Conservation (phyloP, 202 grass and related monocot genomes). For the Eragrostis tef region DNA sequence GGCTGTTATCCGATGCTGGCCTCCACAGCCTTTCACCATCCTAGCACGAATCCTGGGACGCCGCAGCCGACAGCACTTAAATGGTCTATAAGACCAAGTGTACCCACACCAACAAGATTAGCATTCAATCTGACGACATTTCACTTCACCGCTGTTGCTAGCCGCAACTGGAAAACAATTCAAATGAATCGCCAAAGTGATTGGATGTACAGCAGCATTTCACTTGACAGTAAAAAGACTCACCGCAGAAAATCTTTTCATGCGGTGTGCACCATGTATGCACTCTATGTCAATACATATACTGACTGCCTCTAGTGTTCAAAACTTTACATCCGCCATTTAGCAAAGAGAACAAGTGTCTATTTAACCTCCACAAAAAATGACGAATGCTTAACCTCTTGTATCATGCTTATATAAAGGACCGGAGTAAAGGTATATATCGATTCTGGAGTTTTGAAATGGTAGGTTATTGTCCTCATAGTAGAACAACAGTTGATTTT, state of each 20-base stretch:
- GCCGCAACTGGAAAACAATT: no score
- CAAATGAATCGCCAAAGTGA: not conserved
- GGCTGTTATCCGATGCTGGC: no score
- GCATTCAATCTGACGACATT: not conserved
- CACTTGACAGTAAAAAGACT: not conserved
- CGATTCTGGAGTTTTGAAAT: not conserved
- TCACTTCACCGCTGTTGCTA: not conserved
- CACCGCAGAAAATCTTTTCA: not conserved
- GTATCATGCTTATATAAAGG: no score
- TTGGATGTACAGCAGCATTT: not conserved
- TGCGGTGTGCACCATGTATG: not conserved
- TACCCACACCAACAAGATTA: not conserved
- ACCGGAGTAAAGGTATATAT: not conserved
- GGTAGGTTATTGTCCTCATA: not conserved
- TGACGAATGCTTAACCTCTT: not conserved
- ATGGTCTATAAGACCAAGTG: not conserved
- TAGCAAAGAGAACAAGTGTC: not conserved
- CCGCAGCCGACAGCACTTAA: not conserved
- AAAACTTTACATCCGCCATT: slow-evolving; percentile 38
- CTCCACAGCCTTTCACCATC: no score
- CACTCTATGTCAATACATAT: not conserved
- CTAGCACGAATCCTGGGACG: not conserved
- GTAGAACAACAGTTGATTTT: not conserved
- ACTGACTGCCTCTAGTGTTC: slow-evolving; percentile 25
- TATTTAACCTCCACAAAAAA: no score